Percentiles rank a stretch among this genome's conserved stretches.
Conservation (phyloP, 2,329 filamentous ascomycete species). For the Hymenoscyphus albidus region DNA sequence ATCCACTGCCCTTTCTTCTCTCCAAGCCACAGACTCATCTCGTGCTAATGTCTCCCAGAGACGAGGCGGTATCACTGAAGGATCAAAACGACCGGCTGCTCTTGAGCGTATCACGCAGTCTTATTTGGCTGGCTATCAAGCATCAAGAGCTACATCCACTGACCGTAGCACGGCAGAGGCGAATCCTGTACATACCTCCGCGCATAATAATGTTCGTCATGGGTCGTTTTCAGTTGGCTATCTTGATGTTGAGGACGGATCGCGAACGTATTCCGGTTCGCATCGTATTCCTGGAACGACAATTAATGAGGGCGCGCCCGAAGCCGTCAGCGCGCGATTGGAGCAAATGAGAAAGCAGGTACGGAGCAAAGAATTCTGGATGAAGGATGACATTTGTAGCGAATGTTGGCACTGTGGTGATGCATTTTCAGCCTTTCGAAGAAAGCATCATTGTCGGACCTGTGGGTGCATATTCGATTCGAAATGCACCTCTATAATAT, state of each 20-base stretch:
- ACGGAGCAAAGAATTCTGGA: conserved; percentile 95
- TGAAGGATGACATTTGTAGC: conserved; percentile 97
- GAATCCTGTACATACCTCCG: conserved; percentile 55
- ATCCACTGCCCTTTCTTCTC: conserved; percentile 30
- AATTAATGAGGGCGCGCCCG: conserved; percentile 52
- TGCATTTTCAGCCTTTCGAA: conserved; percentile 85
- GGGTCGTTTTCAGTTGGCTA: conserved; percentile 53
- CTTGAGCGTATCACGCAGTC: conserved; percentile 41
- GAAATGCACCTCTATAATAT: conserved; percentile 89
- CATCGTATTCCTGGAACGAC: conserved; percentile 54
- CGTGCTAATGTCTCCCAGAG: conserved; percentile 28
- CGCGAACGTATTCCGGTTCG: conserved; percentile 38
- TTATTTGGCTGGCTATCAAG: conserved; percentile 42
- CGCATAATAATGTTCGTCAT: conserved; percentile 55
- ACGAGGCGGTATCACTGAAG: conserved; percentile 22
- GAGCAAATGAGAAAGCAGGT: conserved; percentile 80
- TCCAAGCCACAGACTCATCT: conserved; percentile 32
- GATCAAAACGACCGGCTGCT: conserved; percentile 35
- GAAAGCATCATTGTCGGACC: conserved; percentile 93
- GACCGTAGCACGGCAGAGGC: conserved; percentile 55
- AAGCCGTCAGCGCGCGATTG: conserved; percentile 56
- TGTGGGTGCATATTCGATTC: conserved; percentile 99
- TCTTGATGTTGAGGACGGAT: conserved; percentile 47
- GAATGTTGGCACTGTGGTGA: conserved; percentile 93
- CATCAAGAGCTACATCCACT: conserved; percentile 56